Evolutionary conservation across 2,329 filamentous ascomycete genomes (phyloP).

Genomic region (Hymenoscyphus linearis): DNA sequence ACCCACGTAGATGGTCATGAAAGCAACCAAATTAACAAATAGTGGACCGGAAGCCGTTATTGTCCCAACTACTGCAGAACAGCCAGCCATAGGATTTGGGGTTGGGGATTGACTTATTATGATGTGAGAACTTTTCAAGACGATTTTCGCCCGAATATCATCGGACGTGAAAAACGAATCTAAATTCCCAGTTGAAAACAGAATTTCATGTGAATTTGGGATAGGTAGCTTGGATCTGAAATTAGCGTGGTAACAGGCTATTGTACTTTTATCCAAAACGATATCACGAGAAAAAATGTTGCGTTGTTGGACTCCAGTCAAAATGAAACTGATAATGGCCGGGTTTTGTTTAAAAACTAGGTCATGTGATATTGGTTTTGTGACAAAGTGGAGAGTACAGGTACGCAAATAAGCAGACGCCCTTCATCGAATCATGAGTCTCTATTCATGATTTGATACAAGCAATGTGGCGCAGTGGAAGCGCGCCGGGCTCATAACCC

Average conservation of each 20-base stretch:
- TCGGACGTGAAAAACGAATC: not conserved
- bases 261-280: too few relatives aligned
- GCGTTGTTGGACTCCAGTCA: too few relatives aligned
- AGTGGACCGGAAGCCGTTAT: not conserved
- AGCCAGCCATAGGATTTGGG: not conserved
- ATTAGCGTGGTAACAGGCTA: not conserved
- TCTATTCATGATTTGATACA: not conserved
- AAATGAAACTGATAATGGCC: too few relatives aligned
- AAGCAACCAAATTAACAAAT: not conserved
- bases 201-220: not conserved
- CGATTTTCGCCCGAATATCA: not conserved
- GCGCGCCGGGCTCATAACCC: conserved; percentile 37
- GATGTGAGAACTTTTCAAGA: not conserved
- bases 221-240: not conserved
- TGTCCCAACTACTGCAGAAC: not conserved
- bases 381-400: not conserved
- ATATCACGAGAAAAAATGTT: too few relatives aligned
- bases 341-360: too few relatives aligned
- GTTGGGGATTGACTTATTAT: not conserved
- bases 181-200: too few relatives aligned
- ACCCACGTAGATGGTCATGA: too few relatives aligned
- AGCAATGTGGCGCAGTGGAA: conserved; percentile 36
- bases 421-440: not conserved
- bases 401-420: not conserved
- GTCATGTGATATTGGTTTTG: not conserved